phyloP scores from a whole-genome alignment of 306 rosid species.

The Dryas alaskensis region DNA sequence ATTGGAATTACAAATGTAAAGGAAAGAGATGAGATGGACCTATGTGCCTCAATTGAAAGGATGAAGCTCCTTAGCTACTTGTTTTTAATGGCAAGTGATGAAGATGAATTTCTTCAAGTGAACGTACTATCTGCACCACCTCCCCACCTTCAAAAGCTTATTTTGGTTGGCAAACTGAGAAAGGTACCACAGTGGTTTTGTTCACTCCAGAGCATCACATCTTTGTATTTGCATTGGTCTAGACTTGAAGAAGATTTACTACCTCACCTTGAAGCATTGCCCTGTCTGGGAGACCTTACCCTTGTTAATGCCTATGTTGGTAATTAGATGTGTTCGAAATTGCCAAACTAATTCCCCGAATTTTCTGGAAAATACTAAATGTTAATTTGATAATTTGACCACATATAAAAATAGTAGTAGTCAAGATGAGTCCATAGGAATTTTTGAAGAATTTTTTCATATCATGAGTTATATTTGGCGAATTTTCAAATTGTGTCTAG shows the following conservation, averaged over 20 bases:
- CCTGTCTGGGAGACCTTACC: neutral
- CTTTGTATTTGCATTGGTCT: neutral
- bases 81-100: neutral
- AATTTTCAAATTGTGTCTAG: no score
- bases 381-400: no score
- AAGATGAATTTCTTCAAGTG: neutral
- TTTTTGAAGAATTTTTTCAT: no score
- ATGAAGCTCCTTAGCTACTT: constrained; percentile 15
- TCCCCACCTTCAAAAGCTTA: constrained; percentile 1
- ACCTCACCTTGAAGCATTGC: constrained; percentile 6
- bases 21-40: constrained; percentile 9
- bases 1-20: constrained; percentile 14
- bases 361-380: no score
- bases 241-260: constrained; percentile 11
- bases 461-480: no score
- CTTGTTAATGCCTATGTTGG: constrained; percentile 7
- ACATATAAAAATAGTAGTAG: no score
- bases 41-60: constrained; percentile 18
- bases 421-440: no score
- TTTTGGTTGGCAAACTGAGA: constrained; percentile 4
- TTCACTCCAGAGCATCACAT: constrained; percentile 1
- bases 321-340: neutral
- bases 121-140: constrained; percentile 20
- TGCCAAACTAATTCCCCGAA: no score
- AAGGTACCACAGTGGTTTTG: constrained; percentile 6